A percentile compares a stretch with the other conserved stretches of the same genome.
phyloP scores from a whole-genome alignment of 2,329 filamentous ascomycete species.

The Aureobasidium sp. region DNA sequence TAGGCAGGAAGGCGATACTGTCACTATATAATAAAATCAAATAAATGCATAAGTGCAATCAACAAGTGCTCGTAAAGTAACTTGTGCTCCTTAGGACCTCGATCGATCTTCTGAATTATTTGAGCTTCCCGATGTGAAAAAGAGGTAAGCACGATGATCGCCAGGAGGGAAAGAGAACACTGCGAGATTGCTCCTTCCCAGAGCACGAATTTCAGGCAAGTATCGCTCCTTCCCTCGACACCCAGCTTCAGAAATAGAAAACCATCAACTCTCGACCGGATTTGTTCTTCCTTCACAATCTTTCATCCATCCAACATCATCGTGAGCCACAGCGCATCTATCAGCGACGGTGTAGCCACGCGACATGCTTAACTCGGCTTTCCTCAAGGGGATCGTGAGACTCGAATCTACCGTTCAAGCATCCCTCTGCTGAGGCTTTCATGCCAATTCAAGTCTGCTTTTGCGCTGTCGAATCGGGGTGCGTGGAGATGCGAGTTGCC shows the following conservation, averaged over 20 bases:
- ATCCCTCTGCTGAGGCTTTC: not conserved
- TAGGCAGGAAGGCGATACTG: not conserved
- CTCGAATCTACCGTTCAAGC: not conserved
- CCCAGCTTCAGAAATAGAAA: no score
- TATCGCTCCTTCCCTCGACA: not conserved
- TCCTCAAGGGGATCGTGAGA: not conserved
- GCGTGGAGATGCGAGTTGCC: not conserved
- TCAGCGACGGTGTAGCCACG: not conserved
- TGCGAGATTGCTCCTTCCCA: not conserved
- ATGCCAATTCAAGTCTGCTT: not conserved
- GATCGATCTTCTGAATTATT: no score
- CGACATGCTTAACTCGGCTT: not conserved
- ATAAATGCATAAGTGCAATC: no score
- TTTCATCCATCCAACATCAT: not conserved
- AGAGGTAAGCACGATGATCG: no score
- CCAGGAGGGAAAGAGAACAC: not conserved
- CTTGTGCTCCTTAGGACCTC: no score
- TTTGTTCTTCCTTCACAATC: not conserved
- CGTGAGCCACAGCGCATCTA: not conserved
- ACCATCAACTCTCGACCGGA: not conserved
- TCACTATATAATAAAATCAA: not conserved
- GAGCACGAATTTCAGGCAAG: not conserved
- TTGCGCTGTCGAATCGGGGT: not conserved
- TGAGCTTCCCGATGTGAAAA: no score
- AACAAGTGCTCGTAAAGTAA: no score